Base-by-base conservation (phyloP, 495 filamentous ascomycete species). In the Neurospora sp. region DNA sequence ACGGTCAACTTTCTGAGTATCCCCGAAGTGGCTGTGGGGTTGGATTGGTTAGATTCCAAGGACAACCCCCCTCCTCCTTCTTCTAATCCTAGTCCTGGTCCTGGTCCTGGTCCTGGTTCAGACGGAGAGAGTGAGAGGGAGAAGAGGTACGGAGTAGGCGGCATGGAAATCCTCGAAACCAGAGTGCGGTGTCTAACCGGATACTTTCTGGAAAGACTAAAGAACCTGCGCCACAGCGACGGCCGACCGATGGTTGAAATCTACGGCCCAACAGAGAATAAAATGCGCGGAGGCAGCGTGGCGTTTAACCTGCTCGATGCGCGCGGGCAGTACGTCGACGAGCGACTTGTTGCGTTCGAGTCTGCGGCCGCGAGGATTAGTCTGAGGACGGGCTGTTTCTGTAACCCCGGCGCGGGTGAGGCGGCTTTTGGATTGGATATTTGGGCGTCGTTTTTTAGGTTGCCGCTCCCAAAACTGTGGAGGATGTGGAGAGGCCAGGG, bases 1-100 rank as follows among this genome's bases (percentile, higher is more conserved):
- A 91, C 89, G 3, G 71, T 87, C 1, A 87, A 89, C 14, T 88
- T 89, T 61, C 86, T 87, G 70, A 83, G 80, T 38, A 89, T 91
- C 68, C 78, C 89, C 8, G 89, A 88, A 4, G 83, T 90, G 1
- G 78, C 78, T 12, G 80, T 79, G 70, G 89, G 88, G 1, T 78
- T 91, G 41, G 82, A 84, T 35, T 82, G 77, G 77, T 47, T 81
- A 16, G 40, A 72, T 7, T 37, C 42, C 8, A 65, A 76, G 7
- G 27, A 65, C 0, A 65, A 65, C 6, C 12, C 9, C 10, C 45
- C 45, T 53, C 5, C 12, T 16, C 2, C 47, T 31, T 1, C 22
- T 7, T 35, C 20, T 8, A 20, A 8, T 22, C 20, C n/a, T 2
- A 2, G 12, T 14, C n/a, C 47, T 1, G 20, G 18, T 22, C 20